These are phyloP conservation scores for Fusarium succisae DNA, from an alignment of 2,329 filamentous ascomycete species.

Conservation along the genomic window DNA sequence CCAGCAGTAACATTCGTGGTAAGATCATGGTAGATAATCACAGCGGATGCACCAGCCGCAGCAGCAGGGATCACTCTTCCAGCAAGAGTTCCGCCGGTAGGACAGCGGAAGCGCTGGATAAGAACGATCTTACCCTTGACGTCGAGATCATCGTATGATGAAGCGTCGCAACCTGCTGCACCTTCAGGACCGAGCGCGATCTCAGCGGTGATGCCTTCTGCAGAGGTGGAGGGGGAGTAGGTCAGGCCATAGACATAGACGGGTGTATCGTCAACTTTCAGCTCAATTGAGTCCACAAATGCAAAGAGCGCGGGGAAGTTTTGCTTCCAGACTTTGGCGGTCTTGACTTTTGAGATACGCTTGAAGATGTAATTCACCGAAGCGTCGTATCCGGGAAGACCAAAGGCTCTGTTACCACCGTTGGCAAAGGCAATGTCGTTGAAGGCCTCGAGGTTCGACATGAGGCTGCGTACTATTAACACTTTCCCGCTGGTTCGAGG, in stretches of 20 bases:
- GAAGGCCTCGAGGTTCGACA: constrained; percentile 20
- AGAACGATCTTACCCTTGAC: constrained; percentile 42
- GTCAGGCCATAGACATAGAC: constrained; percentile 35
- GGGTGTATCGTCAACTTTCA: constrained; percentile 44
- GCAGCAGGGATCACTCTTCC: constrained; percentile 35
- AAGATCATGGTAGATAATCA: constrained; percentile 35
- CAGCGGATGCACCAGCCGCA: constrained; percentile 29
- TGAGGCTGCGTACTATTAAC: constrained; percentile 1
- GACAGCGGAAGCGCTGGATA: constrained; percentile 35
- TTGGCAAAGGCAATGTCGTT: constrained; percentile 46
- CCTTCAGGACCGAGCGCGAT: constrained; percentile 33
- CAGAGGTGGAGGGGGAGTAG: constrained; percentile 30
- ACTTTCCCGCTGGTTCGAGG: fast-evolving
- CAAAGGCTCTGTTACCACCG: constrained; percentile 63
- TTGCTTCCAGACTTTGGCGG: constrained; percentile 55
- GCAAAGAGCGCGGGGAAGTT: constrained; percentile 61
- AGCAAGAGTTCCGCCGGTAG: constrained; percentile 37
- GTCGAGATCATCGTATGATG: constrained; percentile 32
- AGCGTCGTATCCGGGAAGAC: constrained; percentile 58
- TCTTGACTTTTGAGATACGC: constrained; percentile 53
- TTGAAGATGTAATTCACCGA: constrained; percentile 60
- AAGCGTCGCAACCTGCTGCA: constrained; percentile 33
- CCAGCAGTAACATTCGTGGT: constrained; percentile 33
- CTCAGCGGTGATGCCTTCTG: constrained; percentile 33
- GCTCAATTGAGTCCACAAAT: constrained; percentile 48